A percentile compares a stretch with the other conserved stretches of the same genome.
phyloP scores from a whole-genome alignment of 176 grass and related monocot species.

The Musa beccarii region DNA sequence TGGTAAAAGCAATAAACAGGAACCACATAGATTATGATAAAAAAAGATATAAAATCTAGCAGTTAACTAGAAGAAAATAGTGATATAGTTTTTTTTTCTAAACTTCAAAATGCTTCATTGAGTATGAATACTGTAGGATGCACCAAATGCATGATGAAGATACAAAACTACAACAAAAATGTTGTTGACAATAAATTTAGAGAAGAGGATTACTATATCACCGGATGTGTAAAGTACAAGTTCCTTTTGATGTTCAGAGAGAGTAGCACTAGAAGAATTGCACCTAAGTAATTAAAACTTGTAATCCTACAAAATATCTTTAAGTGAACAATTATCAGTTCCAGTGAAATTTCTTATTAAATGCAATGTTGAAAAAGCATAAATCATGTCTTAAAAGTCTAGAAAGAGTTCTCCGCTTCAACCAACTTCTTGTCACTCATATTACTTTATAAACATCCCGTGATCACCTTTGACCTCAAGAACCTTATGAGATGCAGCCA shows the following conservation, averaged over 20 bases:
- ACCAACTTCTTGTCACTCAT: not conserved
- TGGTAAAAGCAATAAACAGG: conserved; percentile 21
- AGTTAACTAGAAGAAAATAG: not conserved
- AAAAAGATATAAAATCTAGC: not conserved
- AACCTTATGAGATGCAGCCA: not conserved
- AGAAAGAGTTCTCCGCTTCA: not conserved
- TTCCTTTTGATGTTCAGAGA: not conserved
- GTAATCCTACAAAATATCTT: not conserved
- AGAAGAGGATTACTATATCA: no score
- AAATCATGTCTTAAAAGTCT: not conserved
- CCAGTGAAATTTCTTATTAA: not conserved
- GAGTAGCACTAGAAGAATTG: not conserved
- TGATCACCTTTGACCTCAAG: not conserved
- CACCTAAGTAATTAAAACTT: not conserved
- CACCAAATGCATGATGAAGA: not conserved
- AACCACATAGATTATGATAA: conserved; percentile 3
- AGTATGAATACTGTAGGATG: not conserved
- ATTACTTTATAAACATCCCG: not conserved
- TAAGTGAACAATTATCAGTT: not conserved
- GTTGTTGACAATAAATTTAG: not conserved
- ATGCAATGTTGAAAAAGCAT: not conserved
- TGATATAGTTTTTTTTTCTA: not conserved
- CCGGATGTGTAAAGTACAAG: not conserved
- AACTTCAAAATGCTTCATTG: not conserved
- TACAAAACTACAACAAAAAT: not conserved